Evolutionary conservation across 768 basidiomycete species (phyloP).

Genomic region (Lyophyllum semitale): DNA sequence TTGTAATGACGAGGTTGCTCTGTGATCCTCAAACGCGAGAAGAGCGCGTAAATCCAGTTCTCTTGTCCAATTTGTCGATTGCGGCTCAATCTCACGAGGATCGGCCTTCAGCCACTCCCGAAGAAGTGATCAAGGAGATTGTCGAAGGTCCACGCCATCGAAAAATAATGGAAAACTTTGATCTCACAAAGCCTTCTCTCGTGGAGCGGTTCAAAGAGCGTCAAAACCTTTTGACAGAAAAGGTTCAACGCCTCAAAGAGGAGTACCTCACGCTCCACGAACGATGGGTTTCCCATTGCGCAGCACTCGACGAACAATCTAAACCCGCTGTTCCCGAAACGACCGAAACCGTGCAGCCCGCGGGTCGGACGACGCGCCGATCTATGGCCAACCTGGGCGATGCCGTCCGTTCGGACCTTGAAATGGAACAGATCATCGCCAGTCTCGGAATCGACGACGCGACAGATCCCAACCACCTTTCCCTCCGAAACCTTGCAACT

Average conservation of each 20-base stretch:
- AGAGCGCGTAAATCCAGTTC: constrained; percentile 63
- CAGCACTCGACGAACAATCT: constrained; percentile 62
- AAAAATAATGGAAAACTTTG: constrained; percentile 37
- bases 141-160: constrained; percentile 35
- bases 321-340: constrained; percentile 45
- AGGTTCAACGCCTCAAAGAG: constrained; percentile 55
- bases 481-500: constrained; percentile 78
- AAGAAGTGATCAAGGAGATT: constrained; percentile 50
- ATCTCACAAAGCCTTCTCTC: constrained; percentile 47
- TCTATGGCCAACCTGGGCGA: constrained; percentile 76
- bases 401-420: constrained; percentile 90
- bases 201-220: constrained; percentile 56
- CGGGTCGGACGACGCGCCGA: constrained; percentile 70
- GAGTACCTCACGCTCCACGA: constrained; percentile 73
- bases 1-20: constrained; percentile 61
- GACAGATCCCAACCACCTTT: constrained; percentile 90
- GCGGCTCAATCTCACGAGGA: constrained; percentile 31
- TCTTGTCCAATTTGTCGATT: constrained; percentile 58
- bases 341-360: constrained; percentile 36
- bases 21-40: constrained; percentile 61
- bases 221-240: constrained; percentile 50
- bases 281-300: constrained; percentile 74
- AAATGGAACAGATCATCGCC: constrained; percentile 98
- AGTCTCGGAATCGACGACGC: constrained; percentile 89
- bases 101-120: constrained; percentile 35